Evolutionary conservation across 345 rosid species (phyloP), one percentile per base, ranked within the genome.

Genomic region (Brassica nigra): DNA sequence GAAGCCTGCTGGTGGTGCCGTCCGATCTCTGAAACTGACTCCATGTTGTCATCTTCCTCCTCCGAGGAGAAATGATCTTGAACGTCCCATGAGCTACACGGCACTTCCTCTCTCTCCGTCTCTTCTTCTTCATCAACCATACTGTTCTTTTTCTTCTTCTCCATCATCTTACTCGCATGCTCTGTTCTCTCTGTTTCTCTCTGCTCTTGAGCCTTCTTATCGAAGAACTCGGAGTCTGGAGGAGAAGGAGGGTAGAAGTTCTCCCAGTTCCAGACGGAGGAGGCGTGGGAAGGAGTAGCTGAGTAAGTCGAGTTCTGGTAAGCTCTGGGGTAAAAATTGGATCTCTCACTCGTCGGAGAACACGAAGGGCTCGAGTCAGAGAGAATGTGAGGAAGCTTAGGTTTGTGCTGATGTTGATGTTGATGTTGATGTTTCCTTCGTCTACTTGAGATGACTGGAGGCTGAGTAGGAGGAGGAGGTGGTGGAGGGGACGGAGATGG

Each of bases 241-340:
- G 99, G 99, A 0, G 99, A 95, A 0, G 99, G 99, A 81, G 99
- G 99, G 74, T 82, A 85, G 79, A 92, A 90, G 71, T 92, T 90
- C 62, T 95, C 99, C 99, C 99, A 95, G 83, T 95, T 91, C 99
- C 98, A 95, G 6, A 88, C 85, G 33, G 99, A 95, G 64, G 99
- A 95, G 1, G 97, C 75, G 59, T 92, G 97, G 0, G 99, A 95
- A 6, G 97, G 97, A 28, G 99, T 91, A 71, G 73, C 84, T 0
- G 98, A 82, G 82, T 95, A 91, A 42, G 86, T 85, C 2, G 95
- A 89, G 73, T 88, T 81, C 82, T 88, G 93, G 57, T 83, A 88
- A 74, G 97, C 94, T 4, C 87, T 83, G 4, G 97, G 98, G 73
- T 76, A 87, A 42, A 79, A 84, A 68, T 82, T 80, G 31, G 88